Evolutionary conservation across 345 rosid species (phyloP).

Genomic region (Pistacia integerrima): DNA sequence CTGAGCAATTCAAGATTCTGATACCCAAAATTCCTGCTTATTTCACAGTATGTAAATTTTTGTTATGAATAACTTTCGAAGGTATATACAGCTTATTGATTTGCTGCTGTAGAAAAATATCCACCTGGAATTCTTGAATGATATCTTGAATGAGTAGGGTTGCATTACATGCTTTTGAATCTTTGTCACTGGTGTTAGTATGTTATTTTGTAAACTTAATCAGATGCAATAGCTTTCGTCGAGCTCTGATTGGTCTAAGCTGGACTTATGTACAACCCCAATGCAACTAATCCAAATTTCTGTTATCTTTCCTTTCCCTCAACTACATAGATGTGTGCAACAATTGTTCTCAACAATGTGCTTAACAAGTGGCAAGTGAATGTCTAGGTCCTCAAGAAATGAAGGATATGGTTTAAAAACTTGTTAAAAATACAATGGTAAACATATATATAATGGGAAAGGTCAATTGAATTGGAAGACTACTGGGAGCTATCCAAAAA

Average conservation of each 20-base stretch:
- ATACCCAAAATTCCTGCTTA: conserved; percentile 92
- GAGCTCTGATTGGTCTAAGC: not conserved
- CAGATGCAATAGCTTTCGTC: not conserved
- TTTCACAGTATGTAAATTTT: conserved; percentile 70
- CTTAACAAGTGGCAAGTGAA: not conserved
- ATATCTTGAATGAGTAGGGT: not conserved
- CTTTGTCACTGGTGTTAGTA: not conserved
- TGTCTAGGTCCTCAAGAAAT: not conserved
- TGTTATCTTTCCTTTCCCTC: not conserved
- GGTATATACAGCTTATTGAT: not conserved
- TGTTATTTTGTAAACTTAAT: not conserved
- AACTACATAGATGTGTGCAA: not conserved
- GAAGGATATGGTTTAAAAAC: not conserved
- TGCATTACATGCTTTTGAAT: not conserved
- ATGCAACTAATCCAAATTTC: not conserved
- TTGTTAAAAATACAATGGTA: not conserved
- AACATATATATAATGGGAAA: not conserved
- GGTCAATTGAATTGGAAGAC: not conserved
- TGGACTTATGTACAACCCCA: not conserved
- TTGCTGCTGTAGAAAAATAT: not conserved
- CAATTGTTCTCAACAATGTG: not conserved
- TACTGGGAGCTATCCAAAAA: not conserved
- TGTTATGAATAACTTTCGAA: conserved; percentile 3
- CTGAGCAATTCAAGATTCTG: conserved; percentile 86
- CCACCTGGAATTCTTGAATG: not conserved